Conservation (phyloP, 2,329 filamentous ascomycete species). For the Aspergillus sp. region DNA sequence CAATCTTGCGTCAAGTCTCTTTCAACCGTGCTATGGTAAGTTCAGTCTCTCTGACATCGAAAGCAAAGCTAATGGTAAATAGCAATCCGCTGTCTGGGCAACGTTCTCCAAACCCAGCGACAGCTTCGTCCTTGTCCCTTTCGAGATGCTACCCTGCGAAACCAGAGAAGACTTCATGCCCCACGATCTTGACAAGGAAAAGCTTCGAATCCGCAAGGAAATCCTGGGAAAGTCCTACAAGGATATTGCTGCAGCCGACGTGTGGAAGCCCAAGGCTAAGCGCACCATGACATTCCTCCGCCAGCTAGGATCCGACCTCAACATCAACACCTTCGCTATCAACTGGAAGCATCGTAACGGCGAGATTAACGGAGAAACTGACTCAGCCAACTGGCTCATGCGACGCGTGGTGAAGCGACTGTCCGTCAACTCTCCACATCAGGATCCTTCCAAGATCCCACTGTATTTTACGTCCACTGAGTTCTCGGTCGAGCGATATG, state of each 20-base stretch:
- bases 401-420: constrained; percentile 42
- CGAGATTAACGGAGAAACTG: constrained; percentile 42
- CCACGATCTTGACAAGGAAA: neutral
- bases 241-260: constrained; percentile 6
- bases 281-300: constrained; percentile 41
- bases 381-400: constrained; percentile 51
- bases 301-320: constrained; percentile 46
- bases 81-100: constrained; percentile 1
- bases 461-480: constrained; percentile 48
- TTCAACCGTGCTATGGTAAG: constrained; percentile 44
- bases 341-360: constrained; percentile 45
- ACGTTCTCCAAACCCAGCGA: neutral
- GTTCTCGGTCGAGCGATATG: constrained; percentile 42
- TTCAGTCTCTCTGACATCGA: neutral
- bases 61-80: neutral
- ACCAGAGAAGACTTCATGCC: neutral
- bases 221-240: neutral
- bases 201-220: neutral
- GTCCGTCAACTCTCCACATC: constrained; percentile 41
- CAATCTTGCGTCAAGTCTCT: constrained; percentile 43
- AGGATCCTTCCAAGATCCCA: constrained; percentile 36
- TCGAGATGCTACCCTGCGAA: constrained; percentile 6
- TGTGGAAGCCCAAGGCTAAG: constrained; percentile 8
- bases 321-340: constrained; percentile 34
- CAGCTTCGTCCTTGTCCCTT: constrained; percentile 8